Percentiles rank a stretch among this genome's conserved stretches.
Conservation (phyloP, 2,329 filamentous ascomycete species). For the Hymenoscyphus linearis region DNA sequence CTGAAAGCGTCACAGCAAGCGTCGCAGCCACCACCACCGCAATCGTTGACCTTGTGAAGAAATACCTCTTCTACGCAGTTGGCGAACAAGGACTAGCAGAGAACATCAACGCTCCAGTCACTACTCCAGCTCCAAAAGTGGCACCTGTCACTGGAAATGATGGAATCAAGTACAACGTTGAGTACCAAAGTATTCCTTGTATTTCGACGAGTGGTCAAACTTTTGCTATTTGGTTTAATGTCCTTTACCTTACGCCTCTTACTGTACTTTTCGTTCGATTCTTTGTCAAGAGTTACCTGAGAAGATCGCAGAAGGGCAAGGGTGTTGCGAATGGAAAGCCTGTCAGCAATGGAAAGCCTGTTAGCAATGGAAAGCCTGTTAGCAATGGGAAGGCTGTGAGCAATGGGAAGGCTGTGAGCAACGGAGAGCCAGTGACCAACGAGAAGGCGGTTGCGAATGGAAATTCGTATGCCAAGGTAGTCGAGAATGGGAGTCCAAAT, state of each 20-base stretch:
- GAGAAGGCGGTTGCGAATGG: neutral
- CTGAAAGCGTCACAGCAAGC: constrained; percentile 38
- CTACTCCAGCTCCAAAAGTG: constrained; percentile 2
- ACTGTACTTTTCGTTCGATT: constrained; percentile 65
- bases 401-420: neutral
- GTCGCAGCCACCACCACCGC: constrained; percentile 40
- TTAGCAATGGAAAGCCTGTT: neutral
- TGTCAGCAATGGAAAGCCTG: neutral
- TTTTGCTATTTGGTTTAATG: constrained; percentile 64
- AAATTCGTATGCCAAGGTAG: neutral
- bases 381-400: neutral
- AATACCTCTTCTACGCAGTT: constrained; percentile 57
- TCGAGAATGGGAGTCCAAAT: neutral
- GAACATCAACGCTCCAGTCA: constrained; percentile 40
- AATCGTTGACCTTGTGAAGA: constrained; percentile 52
- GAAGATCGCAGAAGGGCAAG: constrained; percentile 10
- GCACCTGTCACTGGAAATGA: constrained; percentile 1
- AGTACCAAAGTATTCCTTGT: constrained; percentile 52
- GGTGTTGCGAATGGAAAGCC: neutral
- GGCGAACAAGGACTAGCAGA: constrained; percentile 62
- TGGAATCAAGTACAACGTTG: constrained; percentile 23
- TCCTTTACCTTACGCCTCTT: constrained; percentile 61
- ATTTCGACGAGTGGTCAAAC: constrained; percentile 65
- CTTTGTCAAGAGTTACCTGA: constrained; percentile 60
- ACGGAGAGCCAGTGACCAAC: neutral